Evolutionary conservation across 306 rosid species (phyloP).

Genomic region (Vicia villosa): DNA sequence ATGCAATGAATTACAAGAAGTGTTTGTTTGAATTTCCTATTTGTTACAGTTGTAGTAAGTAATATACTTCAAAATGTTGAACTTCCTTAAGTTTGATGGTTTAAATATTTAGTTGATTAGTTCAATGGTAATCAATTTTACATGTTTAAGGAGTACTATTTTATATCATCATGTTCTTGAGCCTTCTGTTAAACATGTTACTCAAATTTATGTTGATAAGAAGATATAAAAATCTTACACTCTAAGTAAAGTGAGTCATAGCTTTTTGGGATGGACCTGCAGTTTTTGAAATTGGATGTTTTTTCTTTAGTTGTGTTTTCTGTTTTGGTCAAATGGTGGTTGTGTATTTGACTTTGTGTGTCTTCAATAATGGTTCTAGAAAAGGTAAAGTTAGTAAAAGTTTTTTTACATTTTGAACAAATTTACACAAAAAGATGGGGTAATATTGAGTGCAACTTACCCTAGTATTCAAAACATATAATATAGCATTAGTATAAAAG

Average conservation of each 20-base stretch:
- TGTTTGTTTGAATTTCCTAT: neutral
- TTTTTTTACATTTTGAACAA: no score
- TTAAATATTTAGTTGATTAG: neutral
- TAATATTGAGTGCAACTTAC: no score
- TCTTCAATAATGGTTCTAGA: neutral
- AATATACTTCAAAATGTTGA: neutral
- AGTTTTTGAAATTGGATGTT: neutral
- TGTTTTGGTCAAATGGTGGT: neutral
- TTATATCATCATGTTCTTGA: no score
- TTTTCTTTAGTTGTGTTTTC: neutral
- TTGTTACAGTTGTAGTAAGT: neutral
- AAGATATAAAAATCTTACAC: no score
- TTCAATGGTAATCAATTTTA: no score
- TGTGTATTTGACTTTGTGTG: constrained; percentile 9
- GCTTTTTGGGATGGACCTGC: neutral
- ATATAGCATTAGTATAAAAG: no score
- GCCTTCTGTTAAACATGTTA: no score
- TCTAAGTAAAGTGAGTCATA: neutral
- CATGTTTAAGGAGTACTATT: no score
- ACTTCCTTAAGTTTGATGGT: neutral
- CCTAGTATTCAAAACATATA: no score
- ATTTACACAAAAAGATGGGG: no score
- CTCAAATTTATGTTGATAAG: no score
- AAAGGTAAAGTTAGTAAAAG: neutral
- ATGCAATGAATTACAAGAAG: neutral